A percentile compares a stretch with the other conserved stretches of the same genome.
Evolutionary conservation across 306 rosid species (phyloP).

Genomic region (Ammopiptanthus mongolicus): DNA sequence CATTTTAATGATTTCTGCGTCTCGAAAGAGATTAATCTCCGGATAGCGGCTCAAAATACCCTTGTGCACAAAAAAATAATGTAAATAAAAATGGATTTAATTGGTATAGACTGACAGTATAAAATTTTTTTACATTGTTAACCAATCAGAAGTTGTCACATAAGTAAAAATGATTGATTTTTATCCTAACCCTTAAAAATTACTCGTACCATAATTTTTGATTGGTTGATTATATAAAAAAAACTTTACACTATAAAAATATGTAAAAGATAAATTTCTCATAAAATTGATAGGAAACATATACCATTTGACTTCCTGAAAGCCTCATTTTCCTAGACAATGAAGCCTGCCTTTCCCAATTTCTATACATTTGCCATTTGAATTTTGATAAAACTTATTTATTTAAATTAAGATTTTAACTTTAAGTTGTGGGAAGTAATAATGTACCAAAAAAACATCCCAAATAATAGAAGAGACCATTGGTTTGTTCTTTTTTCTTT

Average conservation of each 20-base stretch:
- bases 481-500: background rate
- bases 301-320: background rate
- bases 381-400: background rate
- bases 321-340: background rate
- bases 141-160: no score
- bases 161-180: no score
- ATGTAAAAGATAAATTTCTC: background rate
- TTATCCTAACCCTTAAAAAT: no score
- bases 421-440: background rate
- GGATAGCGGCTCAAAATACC: no score
- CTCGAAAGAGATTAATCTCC: no score
- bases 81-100: background rate
- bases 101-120: no score
- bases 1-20: no score
- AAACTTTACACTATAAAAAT: no score
- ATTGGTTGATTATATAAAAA: no score
- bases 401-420: background rate
- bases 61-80: background rate
- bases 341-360: background rate
- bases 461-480: background rate
- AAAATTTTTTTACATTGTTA: no score
- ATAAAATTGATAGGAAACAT: background rate
- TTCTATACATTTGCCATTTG: background rate
- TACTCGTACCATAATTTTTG: no score
- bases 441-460: background rate